Conservation (phyloP, 306 rosid genomes). For the Vicia faba region DNA sequence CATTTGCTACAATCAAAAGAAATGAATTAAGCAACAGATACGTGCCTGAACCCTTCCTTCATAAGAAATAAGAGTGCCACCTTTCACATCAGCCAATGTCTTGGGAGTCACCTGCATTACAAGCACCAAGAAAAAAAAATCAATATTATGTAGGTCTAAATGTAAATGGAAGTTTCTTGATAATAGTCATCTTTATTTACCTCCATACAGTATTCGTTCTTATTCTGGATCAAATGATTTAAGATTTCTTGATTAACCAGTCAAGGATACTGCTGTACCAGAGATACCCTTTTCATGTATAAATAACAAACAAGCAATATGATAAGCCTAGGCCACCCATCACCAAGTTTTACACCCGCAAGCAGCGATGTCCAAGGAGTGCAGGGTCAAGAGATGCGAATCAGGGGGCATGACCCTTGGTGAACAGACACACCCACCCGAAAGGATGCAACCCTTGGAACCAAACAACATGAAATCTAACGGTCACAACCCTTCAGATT, state of each 20-base stretch:
- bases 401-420: no score
- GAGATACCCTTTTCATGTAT: conserved; percentile 29
- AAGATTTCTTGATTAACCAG: conserved; percentile 53
- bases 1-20: conserved; percentile 1
- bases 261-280: conserved; percentile 57
- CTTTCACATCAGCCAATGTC: conserved; percentile 98
- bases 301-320: conserved; percentile 11
- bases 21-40: conserved; percentile 26
- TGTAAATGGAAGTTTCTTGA: background rate
- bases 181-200: conserved; percentile 41
- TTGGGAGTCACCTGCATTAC: conserved; percentile 48
- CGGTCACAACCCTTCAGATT: no score
- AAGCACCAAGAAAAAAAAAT: conserved; percentile 3
- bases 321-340: no score
- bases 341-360: no score
- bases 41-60: conserved; percentile 65
- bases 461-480: no score
- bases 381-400: no score
- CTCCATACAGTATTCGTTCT: conserved; percentile 98
- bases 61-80: conserved; percentile 95
- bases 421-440: no score
- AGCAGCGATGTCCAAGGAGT: no score
- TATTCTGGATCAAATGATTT: conserved; percentile 55
- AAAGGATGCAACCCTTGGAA: no score
- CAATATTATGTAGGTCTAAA: background rate